These are phyloP conservation scores for Fusarium multiceps DNA, from an alignment of 2,329 filamentous ascomycete species.

Conservation along the genomic window DNA sequence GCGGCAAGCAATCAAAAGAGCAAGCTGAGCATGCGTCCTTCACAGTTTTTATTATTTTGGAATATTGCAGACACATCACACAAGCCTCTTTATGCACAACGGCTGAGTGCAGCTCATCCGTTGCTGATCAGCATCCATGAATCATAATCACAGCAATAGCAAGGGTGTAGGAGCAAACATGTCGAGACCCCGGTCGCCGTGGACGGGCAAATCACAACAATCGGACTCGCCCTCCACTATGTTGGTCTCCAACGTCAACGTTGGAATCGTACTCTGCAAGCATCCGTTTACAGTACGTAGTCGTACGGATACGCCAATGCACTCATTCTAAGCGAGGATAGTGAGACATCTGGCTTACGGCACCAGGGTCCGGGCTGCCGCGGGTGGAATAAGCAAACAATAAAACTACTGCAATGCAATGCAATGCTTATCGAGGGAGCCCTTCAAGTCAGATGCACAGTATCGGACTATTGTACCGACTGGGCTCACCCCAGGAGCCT, in stretches of 20 bases:
- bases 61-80: slow-evolving; percentile 4
- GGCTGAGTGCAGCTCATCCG: slow-evolving; percentile 22
- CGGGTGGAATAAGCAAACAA: slow-evolving; percentile 23
- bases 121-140: slow-evolving; percentile 29
- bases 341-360: slow-evolving; percentile 15
- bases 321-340: slow-evolving; percentile 3
- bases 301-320: background rate
- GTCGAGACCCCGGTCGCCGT: slow-evolving; percentile 7
- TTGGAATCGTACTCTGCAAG: slow-evolving; percentile 15
- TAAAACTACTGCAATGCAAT: slow-evolving; percentile 32
- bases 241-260: background rate
- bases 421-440: slow-evolving; percentile 29
- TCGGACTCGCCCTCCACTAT: background rate
- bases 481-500: slow-evolving; percentile 19
- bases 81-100: slow-evolving; percentile 12
- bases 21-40: slow-evolving; percentile 1
- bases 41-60: background rate
- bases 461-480: slow-evolving; percentile 15
- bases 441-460: slow-evolving; percentile 5
- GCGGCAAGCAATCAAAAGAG: background rate
- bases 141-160: slow-evolving; percentile 9
- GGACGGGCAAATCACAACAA: slow-evolving; percentile 15
- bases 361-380: slow-evolving; percentile 28
- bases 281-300: slow-evolving; percentile 5
- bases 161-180: slow-evolving; percentile 25